Conservation (phyloP, 2,329 filamentous ascomycete genomes). For the Cylindrodendrum hubeiense region DNA sequence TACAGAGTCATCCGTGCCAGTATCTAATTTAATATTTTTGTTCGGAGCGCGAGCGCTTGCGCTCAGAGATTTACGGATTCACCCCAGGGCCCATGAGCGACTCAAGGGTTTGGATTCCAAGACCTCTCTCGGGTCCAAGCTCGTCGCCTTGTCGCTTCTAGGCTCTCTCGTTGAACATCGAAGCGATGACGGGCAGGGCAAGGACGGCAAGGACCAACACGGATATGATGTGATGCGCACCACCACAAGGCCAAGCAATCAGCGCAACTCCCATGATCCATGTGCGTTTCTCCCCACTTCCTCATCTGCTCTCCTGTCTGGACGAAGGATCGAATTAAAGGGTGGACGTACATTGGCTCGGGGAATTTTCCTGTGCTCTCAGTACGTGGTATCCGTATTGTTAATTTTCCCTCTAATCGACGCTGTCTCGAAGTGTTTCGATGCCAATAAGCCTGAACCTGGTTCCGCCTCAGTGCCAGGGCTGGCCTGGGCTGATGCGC, state of each 20-base stretch:
- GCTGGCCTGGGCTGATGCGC: slow-evolving; percentile 12
- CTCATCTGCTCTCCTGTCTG: slow-evolving; percentile 11
- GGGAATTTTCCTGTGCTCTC: slow-evolving; percentile 4
- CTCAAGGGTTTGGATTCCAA: slow-evolving; percentile 5
- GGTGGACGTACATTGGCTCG: slow-evolving; percentile 18
- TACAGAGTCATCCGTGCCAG: background rate
- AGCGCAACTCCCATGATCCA: slow-evolving; percentile 16
- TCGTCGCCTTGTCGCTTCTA: background rate
- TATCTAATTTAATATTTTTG: slow-evolving; percentile 1
- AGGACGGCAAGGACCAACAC: background rate
- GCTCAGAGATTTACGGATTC: background rate
- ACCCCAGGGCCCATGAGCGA: background rate
- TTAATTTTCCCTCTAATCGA: slow-evolving; percentile 3
- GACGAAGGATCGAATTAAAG: slow-evolving; percentile 14
- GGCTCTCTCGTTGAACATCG: slow-evolving; percentile 5
- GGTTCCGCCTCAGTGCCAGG: background rate
- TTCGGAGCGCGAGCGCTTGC: slow-evolving; percentile 14
- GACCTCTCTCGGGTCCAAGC: slow-evolving; percentile 6
- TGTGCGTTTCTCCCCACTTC: slow-evolving; percentile 6
- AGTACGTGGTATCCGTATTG: no score
- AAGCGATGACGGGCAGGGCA: background rate
- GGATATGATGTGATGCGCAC: slow-evolving; percentile 10
- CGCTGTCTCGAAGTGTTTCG: slow-evolving; percentile 21
- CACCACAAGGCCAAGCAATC: slow-evolving; percentile 13
- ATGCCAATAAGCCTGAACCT: slow-evolving; percentile 3